Conservation (phyloP, 2,329 filamentous ascomycete species). For the Coniochaeta prunicola region DNA sequence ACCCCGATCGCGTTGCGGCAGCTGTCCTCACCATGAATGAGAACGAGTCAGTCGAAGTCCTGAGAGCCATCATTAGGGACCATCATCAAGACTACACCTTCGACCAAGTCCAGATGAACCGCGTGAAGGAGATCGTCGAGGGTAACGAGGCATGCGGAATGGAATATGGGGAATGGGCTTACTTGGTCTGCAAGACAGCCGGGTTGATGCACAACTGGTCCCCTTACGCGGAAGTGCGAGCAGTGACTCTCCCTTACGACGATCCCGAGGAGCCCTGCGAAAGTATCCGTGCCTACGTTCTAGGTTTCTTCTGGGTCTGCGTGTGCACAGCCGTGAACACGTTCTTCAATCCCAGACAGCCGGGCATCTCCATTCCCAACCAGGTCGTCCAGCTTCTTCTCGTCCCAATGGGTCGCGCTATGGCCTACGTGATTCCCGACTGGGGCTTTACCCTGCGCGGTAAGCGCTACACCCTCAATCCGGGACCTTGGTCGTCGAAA, state of each 20-base stretch:
- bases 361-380: slow-evolving; percentile 20
- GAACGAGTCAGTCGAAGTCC: background rate
- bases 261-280: slow-evolving; percentile 27
- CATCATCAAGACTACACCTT: slow-evolving; percentile 4
- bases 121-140: slow-evolving; percentile 27
- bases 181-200: slow-evolving; percentile 27
- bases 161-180: background rate
- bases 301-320: slow-evolving; percentile 30
- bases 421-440: slow-evolving; percentile 35
- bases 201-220: slow-evolving; percentile 28
- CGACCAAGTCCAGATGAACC: slow-evolving; percentile 20
- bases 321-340: slow-evolving; percentile 31
- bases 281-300: slow-evolving; percentile 33
- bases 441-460: slow-evolving; percentile 34
- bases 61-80: background rate
- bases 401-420: slow-evolving; percentile 35
- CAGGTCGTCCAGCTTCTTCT: slow-evolving; percentile 37
- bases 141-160: slow-evolving; percentile 30
- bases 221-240: slow-evolving; percentile 33
- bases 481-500: slow-evolving; percentile 33
- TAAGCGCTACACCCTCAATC: slow-evolving; percentile 29
- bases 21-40: slow-evolving; percentile 7
- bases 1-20: slow-evolving; percentile 6
- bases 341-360: slow-evolving; percentile 28
- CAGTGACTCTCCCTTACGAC: slow-evolving; percentile 29